phyloP scores from a whole-genome alignment of 1,139 yeast species.

The Hyphopichia burtonii region DNA sequence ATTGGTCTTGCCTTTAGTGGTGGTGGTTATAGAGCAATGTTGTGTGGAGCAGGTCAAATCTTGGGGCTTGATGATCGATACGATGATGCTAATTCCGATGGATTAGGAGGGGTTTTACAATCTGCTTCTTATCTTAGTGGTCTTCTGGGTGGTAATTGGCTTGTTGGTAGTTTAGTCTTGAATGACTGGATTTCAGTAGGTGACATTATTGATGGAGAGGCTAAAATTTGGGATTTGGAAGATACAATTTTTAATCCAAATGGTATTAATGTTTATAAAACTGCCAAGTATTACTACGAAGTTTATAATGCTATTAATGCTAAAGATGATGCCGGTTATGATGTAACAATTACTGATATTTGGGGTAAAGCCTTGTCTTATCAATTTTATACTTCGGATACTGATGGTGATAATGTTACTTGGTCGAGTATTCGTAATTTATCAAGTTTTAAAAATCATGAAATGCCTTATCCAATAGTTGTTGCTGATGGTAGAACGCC shows the following conservation, averaged over 20 bases:
- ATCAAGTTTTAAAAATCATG: conserved; percentile 26
- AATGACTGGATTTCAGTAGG: conserved; percentile 40
- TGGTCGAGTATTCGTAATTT: conserved; percentile 38
- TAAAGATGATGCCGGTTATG: conserved; percentile 36
- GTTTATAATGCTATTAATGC: conserved; percentile 28
- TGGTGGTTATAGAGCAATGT: conserved; percentile 49
- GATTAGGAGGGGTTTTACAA: conserved; percentile 43
- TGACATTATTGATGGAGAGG: conserved; percentile 25
- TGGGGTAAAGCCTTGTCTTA: conserved; percentile 46
- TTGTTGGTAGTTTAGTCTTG: conserved; percentile 37
- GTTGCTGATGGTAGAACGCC: conserved; percentile 43
- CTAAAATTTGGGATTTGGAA: conserved; percentile 39
- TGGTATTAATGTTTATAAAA: conserved; percentile 34
- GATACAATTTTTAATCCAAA: conserved; percentile 41
- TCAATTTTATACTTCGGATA: conserved; percentile 27
- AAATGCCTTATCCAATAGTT: conserved; percentile 45
- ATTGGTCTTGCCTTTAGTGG: conserved; percentile 47
- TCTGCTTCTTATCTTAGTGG: conserved; percentile 40
- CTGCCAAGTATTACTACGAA: conserved; percentile 31
- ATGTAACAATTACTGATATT: conserved; percentile 38
- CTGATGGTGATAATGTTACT: conserved; percentile 32
- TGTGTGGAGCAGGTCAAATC: conserved; percentile 42
- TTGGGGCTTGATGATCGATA: conserved; percentile 36
- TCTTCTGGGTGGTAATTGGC: conserved; percentile 46
- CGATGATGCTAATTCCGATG: conserved; percentile 20